These are phyloP conservation scores for Botrytis cinerea DNA, from an alignment of 2,329 filamentous ascomycete species.

Conservation along the genomic window DNA sequence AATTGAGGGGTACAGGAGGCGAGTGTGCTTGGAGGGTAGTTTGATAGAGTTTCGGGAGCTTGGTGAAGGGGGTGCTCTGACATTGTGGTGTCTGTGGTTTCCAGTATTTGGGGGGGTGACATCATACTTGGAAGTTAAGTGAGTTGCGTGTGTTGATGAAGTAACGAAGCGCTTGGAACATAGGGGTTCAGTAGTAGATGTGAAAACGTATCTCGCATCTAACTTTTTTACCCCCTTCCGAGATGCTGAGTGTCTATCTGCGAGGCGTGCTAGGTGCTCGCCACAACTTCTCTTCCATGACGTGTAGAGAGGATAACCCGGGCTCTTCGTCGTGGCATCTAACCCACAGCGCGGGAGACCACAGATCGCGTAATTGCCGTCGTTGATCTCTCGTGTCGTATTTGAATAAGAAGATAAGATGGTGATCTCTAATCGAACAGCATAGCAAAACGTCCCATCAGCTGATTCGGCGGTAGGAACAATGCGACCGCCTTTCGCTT, in stretches of 20 bases:
- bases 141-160: not conserved
- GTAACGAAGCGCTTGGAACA: not conserved
- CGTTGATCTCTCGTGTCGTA: too few species aligned
- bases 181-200: not conserved
- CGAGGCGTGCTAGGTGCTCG: too few species aligned
- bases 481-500: slow-evolving; percentile 5
- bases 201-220: not conserved
- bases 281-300: not conserved
- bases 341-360: too few species aligned
- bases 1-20: not conserved
- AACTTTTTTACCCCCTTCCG: not conserved
- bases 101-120: not conserved
- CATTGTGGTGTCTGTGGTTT: not conserved
- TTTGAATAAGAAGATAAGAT: too few species aligned
- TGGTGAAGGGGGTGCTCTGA: not conserved
- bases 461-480: not conserved
- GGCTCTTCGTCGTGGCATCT: too few species aligned
- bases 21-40: not conserved
- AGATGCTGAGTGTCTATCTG: too few species aligned
- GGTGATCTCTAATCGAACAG: too few species aligned
- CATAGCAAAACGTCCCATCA: not conserved
- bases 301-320: too few species aligned
- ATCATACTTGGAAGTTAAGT: not conserved
- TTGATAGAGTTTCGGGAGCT: too few species aligned
- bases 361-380: too few species aligned